phyloP scores from a whole-genome alignment of 1,139 yeast genomes.

The Zygosaccharomyces pseudobailii region DNA sequence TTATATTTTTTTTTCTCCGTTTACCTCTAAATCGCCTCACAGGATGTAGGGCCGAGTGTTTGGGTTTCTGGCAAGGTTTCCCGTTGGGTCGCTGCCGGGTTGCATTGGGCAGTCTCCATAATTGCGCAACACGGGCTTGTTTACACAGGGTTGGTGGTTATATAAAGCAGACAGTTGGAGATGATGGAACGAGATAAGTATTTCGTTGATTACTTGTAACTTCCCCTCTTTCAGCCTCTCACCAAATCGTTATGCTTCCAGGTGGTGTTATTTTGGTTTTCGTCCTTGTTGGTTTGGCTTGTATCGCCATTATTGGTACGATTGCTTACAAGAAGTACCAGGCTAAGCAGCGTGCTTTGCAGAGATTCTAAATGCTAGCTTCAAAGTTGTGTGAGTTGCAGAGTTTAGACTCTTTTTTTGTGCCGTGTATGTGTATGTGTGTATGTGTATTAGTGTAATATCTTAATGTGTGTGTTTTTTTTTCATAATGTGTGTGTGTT shows the following conservation, averaged over 20 bases:
- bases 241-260: slow-evolving; percentile 39
- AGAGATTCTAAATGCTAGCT: slow-evolving; percentile 32
- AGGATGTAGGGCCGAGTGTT: background rate
- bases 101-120: background rate
- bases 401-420: slow-evolving; percentile 1
- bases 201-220: too few species aligned
- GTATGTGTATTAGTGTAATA: slow-evolving; percentile 9
- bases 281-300: slow-evolving; percentile 43
- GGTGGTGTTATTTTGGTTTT: slow-evolving; percentile 52
- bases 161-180: slow-evolving; percentile 1
- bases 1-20: background rate
- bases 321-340: slow-evolving; percentile 33
- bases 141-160: background rate
- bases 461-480: slow-evolving; percentile 2
- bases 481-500: background rate
- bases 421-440: slow-evolving; percentile 7
- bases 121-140: background rate
- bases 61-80: background rate
- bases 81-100: background rate
- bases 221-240: background rate
- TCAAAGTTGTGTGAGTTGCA: background rate
- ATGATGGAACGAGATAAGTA: background rate
- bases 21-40: background rate
- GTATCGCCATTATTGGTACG: slow-evolving; percentile 35
- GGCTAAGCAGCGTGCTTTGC: slow-evolving; percentile 38